These are phyloP conservation scores for Penicillium turbatum DNA, from an alignment of 495 filamentous ascomycete species.

Conservation along the genomic window DNA sequence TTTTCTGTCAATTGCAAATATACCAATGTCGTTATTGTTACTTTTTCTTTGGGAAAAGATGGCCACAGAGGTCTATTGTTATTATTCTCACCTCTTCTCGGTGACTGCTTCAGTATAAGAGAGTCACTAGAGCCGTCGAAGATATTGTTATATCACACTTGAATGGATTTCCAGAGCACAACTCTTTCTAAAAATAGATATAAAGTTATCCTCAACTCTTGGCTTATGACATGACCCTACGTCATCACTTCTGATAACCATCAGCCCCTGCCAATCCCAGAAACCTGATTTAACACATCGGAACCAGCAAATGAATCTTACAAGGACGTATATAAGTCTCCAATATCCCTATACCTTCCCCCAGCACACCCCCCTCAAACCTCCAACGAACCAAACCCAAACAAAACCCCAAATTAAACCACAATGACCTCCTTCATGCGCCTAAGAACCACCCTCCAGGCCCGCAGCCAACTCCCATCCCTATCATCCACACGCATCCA, in stretches of 20 bases:
- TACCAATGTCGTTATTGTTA: background rate
- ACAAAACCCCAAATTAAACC: background rate
- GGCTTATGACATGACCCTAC: conserved; percentile 19
- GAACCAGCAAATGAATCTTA: background rate
- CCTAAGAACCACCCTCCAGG: conserved; percentile 2
- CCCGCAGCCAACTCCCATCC: background rate
- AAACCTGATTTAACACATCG: background rate
- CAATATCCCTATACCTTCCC: background rate
- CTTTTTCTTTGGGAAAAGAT: background rate
- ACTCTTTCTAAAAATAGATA: no score
- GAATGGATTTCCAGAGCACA: no score
- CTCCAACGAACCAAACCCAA: background rate
- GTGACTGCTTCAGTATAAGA: no score
- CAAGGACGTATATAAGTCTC: background rate
- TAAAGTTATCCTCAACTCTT: conserved; percentile 3
- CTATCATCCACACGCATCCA: background rate
- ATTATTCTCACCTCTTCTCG: background rate
- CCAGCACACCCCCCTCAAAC: background rate
- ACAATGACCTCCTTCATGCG: conserved; percentile 13
- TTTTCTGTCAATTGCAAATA: background rate
- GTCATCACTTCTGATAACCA: conserved; percentile 11
- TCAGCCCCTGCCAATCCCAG: background rate
- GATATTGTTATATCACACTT: background rate
- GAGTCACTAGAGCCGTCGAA: background rate
- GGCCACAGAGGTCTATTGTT: background rate